A percentile compares a stretch with the other conserved stretches of the same genome.
These are phyloP conservation scores for Saitozyma podzolica DNA, from an alignment of 768 basidiomycete genomes.

Conservation along the genomic window DNA sequence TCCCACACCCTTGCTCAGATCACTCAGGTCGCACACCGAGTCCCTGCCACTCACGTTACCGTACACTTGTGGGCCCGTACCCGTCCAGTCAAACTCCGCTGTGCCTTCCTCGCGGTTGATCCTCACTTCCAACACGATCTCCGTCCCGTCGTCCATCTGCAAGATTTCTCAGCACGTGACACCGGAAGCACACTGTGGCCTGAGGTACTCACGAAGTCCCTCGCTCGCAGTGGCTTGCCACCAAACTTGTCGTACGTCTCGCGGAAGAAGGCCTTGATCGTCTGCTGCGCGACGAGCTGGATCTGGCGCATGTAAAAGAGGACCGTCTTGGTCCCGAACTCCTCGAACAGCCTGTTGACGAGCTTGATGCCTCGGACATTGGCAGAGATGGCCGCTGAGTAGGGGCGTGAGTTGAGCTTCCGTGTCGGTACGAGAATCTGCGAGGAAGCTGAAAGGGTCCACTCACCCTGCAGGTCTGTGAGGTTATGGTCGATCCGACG, in stretches of 20 bases:
- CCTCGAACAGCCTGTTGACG: conserved; percentile 34
- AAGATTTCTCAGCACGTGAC: background rate
- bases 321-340: conserved; percentile 40
- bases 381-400: conserved; percentile 21
- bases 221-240: conserved; percentile 14
- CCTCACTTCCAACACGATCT: conserved; percentile 23
- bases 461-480: conserved; percentile 38
- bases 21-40: background rate
- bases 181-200: background rate
- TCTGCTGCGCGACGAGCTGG: conserved; percentile 37
- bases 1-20: too few relatives aligned
- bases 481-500: conserved; percentile 44
- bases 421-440: too few relatives aligned
- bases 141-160: conserved; percentile 38
- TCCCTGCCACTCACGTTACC: conserved; percentile 18
- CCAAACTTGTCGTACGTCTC: conserved; percentile 24
- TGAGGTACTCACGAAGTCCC: conserved; percentile 14
- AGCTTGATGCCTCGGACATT: conserved; percentile 37
- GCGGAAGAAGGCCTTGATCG: conserved; percentile 41
- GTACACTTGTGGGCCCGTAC: conserved; percentile 26
- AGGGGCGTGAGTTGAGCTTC: too few relatives aligned
- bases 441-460: background rate
- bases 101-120: conserved; percentile 26
- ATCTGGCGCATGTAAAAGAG: conserved; percentile 40
- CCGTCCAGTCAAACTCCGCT: conserved; percentile 35